These are phyloP conservation scores for Metschnikowia colocasiae DNA, from an alignment of 805 yeast genomes.

Conservation along the genomic window DNA sequence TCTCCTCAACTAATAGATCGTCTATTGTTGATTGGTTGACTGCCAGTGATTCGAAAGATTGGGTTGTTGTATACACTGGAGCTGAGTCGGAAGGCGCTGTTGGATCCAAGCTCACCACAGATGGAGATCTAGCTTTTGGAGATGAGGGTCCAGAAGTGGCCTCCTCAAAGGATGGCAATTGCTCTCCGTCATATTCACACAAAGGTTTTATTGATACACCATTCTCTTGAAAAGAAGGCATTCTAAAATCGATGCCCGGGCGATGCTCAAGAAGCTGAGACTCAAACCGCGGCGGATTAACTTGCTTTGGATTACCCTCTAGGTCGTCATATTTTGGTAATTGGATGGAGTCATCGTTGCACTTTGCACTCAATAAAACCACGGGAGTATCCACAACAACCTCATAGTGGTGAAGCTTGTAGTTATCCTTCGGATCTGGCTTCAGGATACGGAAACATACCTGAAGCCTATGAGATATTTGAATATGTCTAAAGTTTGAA, in stretches of 20 bases:
- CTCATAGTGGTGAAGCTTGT: slow-evolving; percentile 67
- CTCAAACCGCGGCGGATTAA: slow-evolving; percentile 1
- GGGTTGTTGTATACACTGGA: slow-evolving; percentile 26
- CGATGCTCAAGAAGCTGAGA: slow-evolving; percentile 13
- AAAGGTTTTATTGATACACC: slow-evolving; percentile 33
- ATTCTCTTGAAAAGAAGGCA: slow-evolving; percentile 31
- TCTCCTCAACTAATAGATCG: slow-evolving; percentile 22
- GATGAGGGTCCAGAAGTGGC: slow-evolving; percentile 48
- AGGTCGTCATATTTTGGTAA: slow-evolving; percentile 39
- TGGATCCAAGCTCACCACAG: slow-evolving; percentile 36
- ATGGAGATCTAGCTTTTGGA: slow-evolving; percentile 35
- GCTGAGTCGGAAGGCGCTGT: slow-evolving; percentile 29
- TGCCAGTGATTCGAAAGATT: background rate
- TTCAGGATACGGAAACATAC: slow-evolving; percentile 65
- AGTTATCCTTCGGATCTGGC: slow-evolving; percentile 46
- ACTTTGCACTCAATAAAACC: slow-evolving; percentile 40
- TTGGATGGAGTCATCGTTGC: slow-evolving; percentile 39
- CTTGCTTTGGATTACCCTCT: background rate
- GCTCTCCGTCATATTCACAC: slow-evolving; percentile 21
- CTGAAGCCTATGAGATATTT: slow-evolving; percentile 64
- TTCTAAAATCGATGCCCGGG: slow-evolving; percentile 34
- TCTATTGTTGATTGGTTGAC: slow-evolving; percentile 24
- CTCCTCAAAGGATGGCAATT: slow-evolving; percentile 62
- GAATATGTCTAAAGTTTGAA: slow-evolving; percentile 57
- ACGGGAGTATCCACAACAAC: slow-evolving; percentile 79